Conservation (phyloP, 257 asterid species). For the Fraxinus excelsior region DNA sequence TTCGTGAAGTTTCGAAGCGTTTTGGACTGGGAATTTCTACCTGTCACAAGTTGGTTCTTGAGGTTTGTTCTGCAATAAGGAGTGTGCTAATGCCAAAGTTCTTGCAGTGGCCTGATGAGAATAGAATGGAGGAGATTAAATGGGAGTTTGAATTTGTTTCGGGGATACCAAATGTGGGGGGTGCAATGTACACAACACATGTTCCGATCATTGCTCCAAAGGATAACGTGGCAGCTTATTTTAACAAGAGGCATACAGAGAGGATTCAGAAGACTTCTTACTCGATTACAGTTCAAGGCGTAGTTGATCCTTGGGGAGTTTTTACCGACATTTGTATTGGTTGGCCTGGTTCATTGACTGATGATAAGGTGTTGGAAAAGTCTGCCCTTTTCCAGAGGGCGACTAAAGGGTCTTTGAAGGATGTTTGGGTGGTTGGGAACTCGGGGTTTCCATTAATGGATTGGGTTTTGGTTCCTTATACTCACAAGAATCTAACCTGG, state of each 20-base stretch:
- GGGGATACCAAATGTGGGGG: constrained; percentile 9
- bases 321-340: constrained; percentile 7
- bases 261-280: not conserved
- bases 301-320: not conserved
- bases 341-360: constrained; percentile 6
- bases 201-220: constrained; percentile 11
- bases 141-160: not conserved
- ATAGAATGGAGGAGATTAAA: not conserved
- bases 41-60: constrained; percentile 4
- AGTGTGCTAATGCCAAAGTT: constrained; percentile 7
- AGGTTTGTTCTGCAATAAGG: constrained; percentile 5
- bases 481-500: constrained; percentile 10
- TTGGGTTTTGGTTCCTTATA: constrained; percentile 10
- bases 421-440: constrained; percentile 9
- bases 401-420: not conserved
- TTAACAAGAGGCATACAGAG: not conserved
- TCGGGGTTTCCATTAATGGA: constrained; percentile 8
- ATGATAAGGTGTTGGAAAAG: constrained; percentile 9
- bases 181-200: constrained; percentile 3
- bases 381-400: constrained; percentile 10
- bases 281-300: not conserved
- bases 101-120: constrained; percentile 4
- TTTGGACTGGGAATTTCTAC: constrained; percentile 12
- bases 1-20: not conserved
- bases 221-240: not conserved